These are phyloP conservation scores for Saccharomycopsis javanensis DNA, from an alignment of 805 yeast genomes.

Conservation along the genomic window DNA sequence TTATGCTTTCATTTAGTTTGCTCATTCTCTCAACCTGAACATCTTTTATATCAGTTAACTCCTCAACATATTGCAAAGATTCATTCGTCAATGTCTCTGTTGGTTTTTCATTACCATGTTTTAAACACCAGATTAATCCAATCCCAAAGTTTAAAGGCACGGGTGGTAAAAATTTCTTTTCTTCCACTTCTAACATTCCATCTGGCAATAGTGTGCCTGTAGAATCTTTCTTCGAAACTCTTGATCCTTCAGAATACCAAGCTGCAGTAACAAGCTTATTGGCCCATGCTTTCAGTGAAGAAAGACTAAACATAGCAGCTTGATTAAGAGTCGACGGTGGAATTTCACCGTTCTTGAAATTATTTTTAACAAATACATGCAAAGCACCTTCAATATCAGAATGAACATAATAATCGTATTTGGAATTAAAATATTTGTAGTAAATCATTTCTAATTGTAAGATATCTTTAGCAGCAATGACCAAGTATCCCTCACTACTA, in stretches of 20 bases:
- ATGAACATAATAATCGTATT: conserved; percentile 61
- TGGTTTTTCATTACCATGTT: conserved; percentile 36
- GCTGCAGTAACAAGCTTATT: conserved; percentile 72
- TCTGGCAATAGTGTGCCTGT: conserved; percentile 47
- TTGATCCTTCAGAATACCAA: conserved; percentile 70
- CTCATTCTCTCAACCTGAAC: conserved; percentile 18
- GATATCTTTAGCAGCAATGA: conserved; percentile 78
- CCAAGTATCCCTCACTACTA: conserved; percentile 80
- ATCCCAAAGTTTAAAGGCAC: conserved; percentile 91
- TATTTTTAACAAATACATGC: conserved; percentile 75
- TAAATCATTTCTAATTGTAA: conserved; percentile 73
- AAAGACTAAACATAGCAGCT: conserved; percentile 78
- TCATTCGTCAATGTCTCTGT: conserved; percentile 21
- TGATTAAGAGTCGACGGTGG: conserved; percentile 86
- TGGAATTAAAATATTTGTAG: conserved; percentile 59
- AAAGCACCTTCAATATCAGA: conserved; percentile 68
- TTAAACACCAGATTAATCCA: conserved; percentile 66
- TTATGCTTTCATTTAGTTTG: conserved; percentile 1
- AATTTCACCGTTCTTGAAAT: conserved; percentile 54
- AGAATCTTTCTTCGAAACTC: conserved; percentile 60
- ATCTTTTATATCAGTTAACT: conserved; percentile 26
- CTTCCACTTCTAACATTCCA: conserved; percentile 50
- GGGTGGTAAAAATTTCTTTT: conserved; percentile 52
- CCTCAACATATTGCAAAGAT: conserved; percentile 25
- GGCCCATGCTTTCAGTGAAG: conserved; percentile 85